phyloP scores from a whole-genome alignment of 139 green algal species.

The Asterochloris erici region DNA sequence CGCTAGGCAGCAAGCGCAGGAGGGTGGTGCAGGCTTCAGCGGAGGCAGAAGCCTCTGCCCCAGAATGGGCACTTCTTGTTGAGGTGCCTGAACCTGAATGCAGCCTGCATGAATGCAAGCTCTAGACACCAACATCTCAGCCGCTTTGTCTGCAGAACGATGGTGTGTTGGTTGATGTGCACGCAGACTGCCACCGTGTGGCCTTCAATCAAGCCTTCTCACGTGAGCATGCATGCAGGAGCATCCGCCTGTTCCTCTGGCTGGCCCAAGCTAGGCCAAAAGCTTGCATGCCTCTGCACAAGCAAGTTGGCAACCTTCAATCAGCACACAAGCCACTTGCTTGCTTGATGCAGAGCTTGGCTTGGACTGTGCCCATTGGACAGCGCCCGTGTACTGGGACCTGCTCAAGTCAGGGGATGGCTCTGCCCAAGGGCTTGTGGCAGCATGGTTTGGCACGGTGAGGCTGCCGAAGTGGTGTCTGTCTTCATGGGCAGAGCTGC shows the following conservation, averaged over 20 bases:
- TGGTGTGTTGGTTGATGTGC: slow-evolving; percentile 92
- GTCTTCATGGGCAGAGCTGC: neutral
- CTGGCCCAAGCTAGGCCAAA: neutral
- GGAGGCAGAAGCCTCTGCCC: too few species aligned
- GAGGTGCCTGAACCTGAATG: too few species aligned
- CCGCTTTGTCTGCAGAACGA: slow-evolving; percentile 64
- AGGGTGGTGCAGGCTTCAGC: too few species aligned
- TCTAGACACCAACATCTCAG: too few species aligned
- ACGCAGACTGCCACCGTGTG: slow-evolving; percentile 85
- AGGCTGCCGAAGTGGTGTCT: neutral
- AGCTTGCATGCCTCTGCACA: neutral
- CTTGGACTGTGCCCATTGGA: slow-evolving; percentile 39
- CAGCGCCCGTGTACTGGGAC: slow-evolving; percentile 35
- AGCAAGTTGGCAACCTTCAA: neutral
- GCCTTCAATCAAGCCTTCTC: slow-evolving; percentile 95
- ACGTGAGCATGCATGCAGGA: slow-evolving; percentile 18
- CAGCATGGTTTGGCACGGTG: slow-evolving; percentile 22
- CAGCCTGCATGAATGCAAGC: too few species aligned
- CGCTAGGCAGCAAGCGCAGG: too few species aligned
- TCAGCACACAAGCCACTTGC: neutral
- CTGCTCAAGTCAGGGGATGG: slow-evolving; percentile 39
- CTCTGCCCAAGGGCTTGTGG: slow-evolving; percentile 30
- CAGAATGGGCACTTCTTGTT: too few species aligned
- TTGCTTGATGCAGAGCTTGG: slow-evolving; percentile 34
- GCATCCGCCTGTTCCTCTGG: neutral